Base-by-base conservation (phyloP, 2,329 filamentous ascomycete genomes). In the Malbranchea cinnamomea region DNA sequence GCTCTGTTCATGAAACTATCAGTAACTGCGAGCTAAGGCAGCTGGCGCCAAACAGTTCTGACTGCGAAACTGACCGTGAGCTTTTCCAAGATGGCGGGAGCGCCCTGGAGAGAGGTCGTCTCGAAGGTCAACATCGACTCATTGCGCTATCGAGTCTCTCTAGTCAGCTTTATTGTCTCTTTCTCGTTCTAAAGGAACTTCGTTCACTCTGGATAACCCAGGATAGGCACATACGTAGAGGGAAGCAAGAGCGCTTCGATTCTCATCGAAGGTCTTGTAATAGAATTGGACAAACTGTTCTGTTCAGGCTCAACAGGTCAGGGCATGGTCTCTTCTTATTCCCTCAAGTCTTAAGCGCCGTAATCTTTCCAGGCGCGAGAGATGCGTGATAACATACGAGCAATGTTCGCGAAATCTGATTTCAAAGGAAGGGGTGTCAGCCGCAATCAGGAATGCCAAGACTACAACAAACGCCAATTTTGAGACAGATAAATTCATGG, bases 61-160 rank as follows among this genome's bases (percentile, higher is more conserved):
- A 4, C 5, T 24, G 15, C 2, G 16, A 13, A 25, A 56, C 72
- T 46, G 65, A 95, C 87, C 37, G 57, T 53, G 38, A 95, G 71
- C 68, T 94, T 94, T 56, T 82, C 74, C 32, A 77, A 60, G 46
- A 98, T 94, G 18, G 53, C 52, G 14, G 44, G 50, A 20, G 62
- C 59, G 39, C 87, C 85, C 48, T 73, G 64, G 36, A 71, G 57
- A 9, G 77, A 73, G 25, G 63, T 46, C 26, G 68, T 74, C 68
- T 95, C 83, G 50, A 94, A 95, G 29, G 87, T 94, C 59, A 95
- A 68, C 79, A 93, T 92, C 28, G 89, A 95, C 37, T 76, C 57
- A 4, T 78, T 69, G 48, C 79, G 74, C 83, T 93, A 26, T 18
- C 26, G 16, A 18, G 17, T 9, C 8, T 24, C 10, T 23, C 10